Percentiles rank a stretch among this genome's conserved stretches.
Evolutionary conservation across 352 stramenopile genomes (phyloP).

Genomic region (Globisporangium cystogenes): DNA sequence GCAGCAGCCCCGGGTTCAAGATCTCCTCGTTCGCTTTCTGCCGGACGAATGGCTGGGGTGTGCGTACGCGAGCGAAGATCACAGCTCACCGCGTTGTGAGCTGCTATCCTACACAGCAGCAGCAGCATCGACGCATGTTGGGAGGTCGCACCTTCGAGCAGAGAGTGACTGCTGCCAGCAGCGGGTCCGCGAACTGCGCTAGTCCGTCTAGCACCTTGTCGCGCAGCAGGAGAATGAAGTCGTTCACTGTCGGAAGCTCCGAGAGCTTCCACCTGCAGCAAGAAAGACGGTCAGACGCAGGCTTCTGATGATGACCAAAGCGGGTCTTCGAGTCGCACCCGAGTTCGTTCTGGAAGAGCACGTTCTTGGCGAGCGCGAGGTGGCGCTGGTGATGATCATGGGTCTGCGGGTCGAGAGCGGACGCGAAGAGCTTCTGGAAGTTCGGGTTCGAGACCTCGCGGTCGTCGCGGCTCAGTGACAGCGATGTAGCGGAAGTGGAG

Average conservation of each 20-base stretch:
- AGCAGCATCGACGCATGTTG: not conserved
- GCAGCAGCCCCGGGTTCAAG: slow-evolving; percentile 44
- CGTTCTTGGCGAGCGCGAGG: slow-evolving; percentile 68
- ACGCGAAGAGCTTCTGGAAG: slow-evolving; percentile 68
- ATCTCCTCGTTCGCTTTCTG: slow-evolving; percentile 80
- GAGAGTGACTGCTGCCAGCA: slow-evolving; percentile 33
- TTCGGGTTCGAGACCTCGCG: slow-evolving; percentile 25
- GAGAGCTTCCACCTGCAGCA: slow-evolving; percentile 54
- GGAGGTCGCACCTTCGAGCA: slow-evolving; percentile 35
- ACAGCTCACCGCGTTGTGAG: not conserved
- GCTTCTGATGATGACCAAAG: not conserved
- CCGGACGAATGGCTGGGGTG: slow-evolving; percentile 52
- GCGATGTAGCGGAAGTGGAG: not conserved
- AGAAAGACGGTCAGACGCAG: not conserved
- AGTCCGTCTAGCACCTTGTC: slow-evolving; percentile 49
- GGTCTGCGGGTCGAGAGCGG: slow-evolving; percentile 56
- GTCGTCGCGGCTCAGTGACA: not conserved
- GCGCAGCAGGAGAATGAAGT: slow-evolving; percentile 46
- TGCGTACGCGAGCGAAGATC: not conserved
- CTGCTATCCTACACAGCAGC: not conserved
- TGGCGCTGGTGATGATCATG: slow-evolving; percentile 58
- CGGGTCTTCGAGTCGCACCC: slow-evolving; percentile 22
- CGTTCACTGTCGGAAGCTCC: slow-evolving; percentile 53
- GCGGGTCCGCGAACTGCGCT: slow-evolving; percentile 29
- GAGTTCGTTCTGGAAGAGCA: slow-evolving; percentile 65